phyloP scores from a whole-genome alignment of 2,329 filamentous ascomycete species.

The Xylariales sp. region DNA sequence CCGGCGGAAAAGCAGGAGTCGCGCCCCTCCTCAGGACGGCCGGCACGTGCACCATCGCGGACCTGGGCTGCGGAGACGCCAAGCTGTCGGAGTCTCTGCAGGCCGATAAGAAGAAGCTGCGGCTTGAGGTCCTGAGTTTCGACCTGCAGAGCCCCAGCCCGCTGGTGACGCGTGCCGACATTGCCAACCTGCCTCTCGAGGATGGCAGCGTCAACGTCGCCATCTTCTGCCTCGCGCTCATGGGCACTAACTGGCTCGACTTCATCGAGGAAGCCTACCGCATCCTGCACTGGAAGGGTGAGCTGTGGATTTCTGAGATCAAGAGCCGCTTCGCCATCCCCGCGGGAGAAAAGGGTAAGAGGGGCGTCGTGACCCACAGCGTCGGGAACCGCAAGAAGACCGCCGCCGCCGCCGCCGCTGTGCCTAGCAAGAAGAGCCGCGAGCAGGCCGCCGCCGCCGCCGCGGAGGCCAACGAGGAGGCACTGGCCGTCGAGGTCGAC shows the following conservation, averaged over 20 bases:
- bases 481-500: conserved; percentile 68
- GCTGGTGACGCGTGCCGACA: conserved; percentile 83
- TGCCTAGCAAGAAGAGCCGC: conserved; percentile 37
- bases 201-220: conserved; percentile 78
- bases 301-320: conserved; percentile 96
- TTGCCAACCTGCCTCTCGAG: conserved; percentile 72
- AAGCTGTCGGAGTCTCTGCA: conserved; percentile 69
- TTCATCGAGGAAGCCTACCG: conserved; percentile 96
- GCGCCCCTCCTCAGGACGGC: conserved; percentile 66
- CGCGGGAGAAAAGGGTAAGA: conserved; percentile 36
- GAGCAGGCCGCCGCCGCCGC: conserved; percentile 38
- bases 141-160: conserved; percentile 76
- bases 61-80: conserved; percentile 91
- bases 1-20: conserved; percentile 18
- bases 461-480: conserved; percentile 44
- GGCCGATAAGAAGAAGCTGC: conserved; percentile 58
- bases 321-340: conserved; percentile 81
- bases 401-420: conserved; percentile 40
- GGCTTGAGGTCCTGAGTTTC: conserved; percentile 75
- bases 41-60: conserved; percentile 74
- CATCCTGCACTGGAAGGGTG: conserved; percentile 86
- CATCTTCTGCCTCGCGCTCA: conserved; percentile 93
- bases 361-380: conserved; percentile 57
- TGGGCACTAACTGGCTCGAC: conserved; percentile 98
- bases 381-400: conserved; percentile 63